Evolutionary conservation across 495 filamentous ascomycete genomes (phyloP).

Genomic region (Terfezia boudieri): DNA sequence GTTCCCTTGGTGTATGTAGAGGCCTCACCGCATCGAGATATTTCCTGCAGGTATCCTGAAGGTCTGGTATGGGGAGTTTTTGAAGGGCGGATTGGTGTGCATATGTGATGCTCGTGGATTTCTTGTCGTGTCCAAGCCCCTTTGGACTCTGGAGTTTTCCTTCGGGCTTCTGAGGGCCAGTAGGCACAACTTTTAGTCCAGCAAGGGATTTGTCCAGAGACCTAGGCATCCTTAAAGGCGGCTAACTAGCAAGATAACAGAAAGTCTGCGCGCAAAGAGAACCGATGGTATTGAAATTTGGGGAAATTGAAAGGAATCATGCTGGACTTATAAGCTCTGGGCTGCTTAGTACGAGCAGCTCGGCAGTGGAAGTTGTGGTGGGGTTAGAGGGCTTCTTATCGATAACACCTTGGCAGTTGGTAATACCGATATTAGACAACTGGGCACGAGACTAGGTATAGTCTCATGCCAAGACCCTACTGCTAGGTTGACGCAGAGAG

Average conservation of each 20-base stretch:
- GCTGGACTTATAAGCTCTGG: no score
- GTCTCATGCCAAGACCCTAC: no score
- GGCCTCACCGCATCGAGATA: constrained; percentile 66
- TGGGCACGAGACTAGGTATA: no score
- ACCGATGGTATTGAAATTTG: no score
- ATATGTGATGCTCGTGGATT: constrained; percentile 55
- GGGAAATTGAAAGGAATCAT: no score
- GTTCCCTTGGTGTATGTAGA: constrained; percentile 58
- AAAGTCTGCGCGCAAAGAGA: no score
- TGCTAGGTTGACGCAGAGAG: no score
- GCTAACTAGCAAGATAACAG: not conserved
- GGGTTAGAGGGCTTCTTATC: no score
- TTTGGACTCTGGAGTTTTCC: constrained; percentile 22
- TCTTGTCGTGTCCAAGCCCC: constrained; percentile 13
- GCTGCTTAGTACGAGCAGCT: no score
- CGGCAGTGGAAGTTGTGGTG: no score
- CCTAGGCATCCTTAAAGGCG: constrained; percentile 20
- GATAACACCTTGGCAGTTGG: no score
- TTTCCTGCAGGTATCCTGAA: constrained; percentile 55
- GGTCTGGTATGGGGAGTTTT: constrained; percentile 85
- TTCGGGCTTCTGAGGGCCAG: constrained; percentile 14
- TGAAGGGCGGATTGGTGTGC: constrained; percentile 71
- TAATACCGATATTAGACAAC: no score
- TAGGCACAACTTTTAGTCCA: constrained; percentile 14
- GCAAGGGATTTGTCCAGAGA: constrained; percentile 16